A percentile compares a stretch with the other conserved stretches of the same genome.
Conservation (phyloP, 1,139 yeast genomes). For the Candida anutae region DNA sequence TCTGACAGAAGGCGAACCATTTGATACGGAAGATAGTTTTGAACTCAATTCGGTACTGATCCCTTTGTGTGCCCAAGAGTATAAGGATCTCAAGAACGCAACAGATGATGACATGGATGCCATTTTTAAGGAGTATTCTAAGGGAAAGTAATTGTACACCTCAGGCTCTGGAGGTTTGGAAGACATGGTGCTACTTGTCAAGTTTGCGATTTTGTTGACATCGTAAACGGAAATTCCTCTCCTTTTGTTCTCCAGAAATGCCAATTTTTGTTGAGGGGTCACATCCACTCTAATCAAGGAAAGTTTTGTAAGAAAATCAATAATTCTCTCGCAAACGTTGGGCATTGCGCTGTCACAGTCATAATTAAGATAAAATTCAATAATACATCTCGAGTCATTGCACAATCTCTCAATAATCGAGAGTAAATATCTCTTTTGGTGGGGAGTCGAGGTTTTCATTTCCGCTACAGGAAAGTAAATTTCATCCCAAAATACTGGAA, state of each 20-base stretch:
- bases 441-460: conserved; percentile 83
- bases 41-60: conserved; percentile 16
- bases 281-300: conserved; percentile 69
- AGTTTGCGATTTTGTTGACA: conserved; percentile 61
- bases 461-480: conserved; percentile 93
- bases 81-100: conserved; percentile 71
- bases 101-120: conserved; percentile 75
- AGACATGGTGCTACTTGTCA: conserved; percentile 60
- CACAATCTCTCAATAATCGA: conserved; percentile 74
- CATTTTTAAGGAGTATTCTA: conserved; percentile 80
- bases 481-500: conserved; percentile 88
- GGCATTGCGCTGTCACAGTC: conserved; percentile 87
- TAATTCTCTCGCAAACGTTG: conserved; percentile 75
- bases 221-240: conserved; percentile 69
- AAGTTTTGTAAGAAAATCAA: conserved; percentile 69
- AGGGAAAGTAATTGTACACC: conserved; percentile 47
- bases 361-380: conserved; percentile 88
- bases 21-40: conserved; percentile 8
- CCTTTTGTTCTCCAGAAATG: conserved; percentile 55
- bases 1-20: conserved; percentile 10
- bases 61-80: conserved; percentile 86
- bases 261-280: conserved; percentile 58
- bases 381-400: conserved; percentile 81
- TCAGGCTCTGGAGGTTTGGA: conserved; percentile 62
- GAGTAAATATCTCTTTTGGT: conserved; percentile 83